phyloP scores from a whole-genome alignment of 202 grass and related monocot genomes.

The Panicum hallii region DNA sequence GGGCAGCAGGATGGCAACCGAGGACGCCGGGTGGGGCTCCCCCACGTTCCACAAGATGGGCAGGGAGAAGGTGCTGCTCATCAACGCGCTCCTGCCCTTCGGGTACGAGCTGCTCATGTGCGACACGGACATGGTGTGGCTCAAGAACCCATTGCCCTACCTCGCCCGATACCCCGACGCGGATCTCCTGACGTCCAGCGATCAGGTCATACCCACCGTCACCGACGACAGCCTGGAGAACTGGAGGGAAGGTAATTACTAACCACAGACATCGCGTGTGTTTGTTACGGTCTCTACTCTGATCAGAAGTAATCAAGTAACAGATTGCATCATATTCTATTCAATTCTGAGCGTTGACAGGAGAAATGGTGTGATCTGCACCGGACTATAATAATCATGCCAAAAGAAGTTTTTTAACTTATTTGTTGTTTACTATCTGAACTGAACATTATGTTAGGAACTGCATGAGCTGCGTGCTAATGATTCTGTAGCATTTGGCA shows the following conservation, averaged over 20 bases:
- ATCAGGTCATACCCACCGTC: slow-evolving; percentile 92
- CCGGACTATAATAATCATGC: background rate
- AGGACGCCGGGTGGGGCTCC: slow-evolving; percentile 92
- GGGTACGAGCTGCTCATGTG: slow-evolving; percentile 96
- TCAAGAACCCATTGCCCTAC: slow-evolving; percentile 92
- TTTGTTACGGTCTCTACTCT: background rate
- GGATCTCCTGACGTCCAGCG: slow-evolving; percentile 94
- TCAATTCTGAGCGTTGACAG: background rate
- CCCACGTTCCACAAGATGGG: slow-evolving; percentile 99
- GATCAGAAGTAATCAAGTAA: background rate
- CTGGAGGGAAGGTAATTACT: slow-evolving; percentile 87
- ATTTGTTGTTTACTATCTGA: slow-evolving; percentile 13
- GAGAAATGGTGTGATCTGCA: slow-evolving; percentile 31
- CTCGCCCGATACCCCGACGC: slow-evolving; percentile 83
- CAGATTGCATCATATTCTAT: background rate
- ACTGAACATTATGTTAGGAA: slow-evolving; percentile 11
- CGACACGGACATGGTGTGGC: slow-evolving; percentile 99
- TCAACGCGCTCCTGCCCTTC: slow-evolving; percentile 86
- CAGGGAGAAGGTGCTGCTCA: slow-evolving; percentile 95
- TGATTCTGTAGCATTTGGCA: background rate
- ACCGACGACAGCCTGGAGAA: slow-evolving; percentile 93
- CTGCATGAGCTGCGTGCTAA: slow-evolving; percentile 1
- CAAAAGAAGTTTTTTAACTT: background rate
- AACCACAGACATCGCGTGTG: slow-evolving; percentile 17
- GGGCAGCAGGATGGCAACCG: slow-evolving; percentile 90